phyloP scores from a whole-genome alignment of 768 basidiomycete species.

The Cystofilobasidium ferigula region DNA sequence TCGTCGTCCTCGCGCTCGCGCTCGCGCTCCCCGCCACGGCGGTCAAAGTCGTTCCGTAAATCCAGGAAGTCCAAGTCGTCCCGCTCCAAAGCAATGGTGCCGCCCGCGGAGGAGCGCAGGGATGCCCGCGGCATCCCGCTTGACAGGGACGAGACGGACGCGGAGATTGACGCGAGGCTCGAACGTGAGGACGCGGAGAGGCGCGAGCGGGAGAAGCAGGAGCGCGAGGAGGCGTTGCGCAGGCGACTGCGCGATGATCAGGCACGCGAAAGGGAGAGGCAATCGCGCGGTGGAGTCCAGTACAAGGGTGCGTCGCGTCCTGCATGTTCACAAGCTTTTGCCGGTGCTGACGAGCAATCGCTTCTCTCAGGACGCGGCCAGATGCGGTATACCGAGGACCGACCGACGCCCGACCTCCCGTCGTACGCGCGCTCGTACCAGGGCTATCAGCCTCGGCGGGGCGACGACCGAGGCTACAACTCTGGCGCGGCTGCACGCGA shows the following conservation, averaged over 20 bases:
- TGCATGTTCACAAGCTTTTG: not conserved
- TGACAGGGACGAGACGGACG: conserved; percentile 25
- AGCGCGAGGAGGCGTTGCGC: conserved; percentile 19
- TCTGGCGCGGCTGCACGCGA: not conserved
- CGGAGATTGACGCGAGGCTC: conserved; percentile 23
- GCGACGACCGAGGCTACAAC: not conserved
- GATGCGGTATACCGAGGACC: conserved; percentile 22
- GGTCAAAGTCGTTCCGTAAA: conserved; percentile 11
- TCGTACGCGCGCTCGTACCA: conserved; percentile 10
- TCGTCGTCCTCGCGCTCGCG: conserved; percentile 10
- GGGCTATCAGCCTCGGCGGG: not conserved
- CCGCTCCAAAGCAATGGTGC: too few species aligned
- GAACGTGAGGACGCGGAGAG: conserved; percentile 21
- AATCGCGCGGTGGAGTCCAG: not conserved
- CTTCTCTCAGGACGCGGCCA: conserved; percentile 18
- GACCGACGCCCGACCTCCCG: conserved; percentile 12
- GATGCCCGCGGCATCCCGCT: not conserved
- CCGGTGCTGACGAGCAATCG: not conserved
- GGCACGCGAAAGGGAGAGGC: not conserved
- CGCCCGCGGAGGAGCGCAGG: conserved; percentile 2
- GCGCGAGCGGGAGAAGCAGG: conserved; percentile 10
- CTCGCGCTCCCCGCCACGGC: not conserved
- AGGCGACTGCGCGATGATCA: conserved; percentile 10
- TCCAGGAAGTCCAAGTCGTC: conserved; percentile 6
- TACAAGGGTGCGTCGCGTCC: conserved; percentile 14